Evolutionary conservation across 2,329 filamentous ascomycete species (phyloP), one percentile per base, ranked within the genome.

Genomic region (Cryphonectria naterciae): DNA sequence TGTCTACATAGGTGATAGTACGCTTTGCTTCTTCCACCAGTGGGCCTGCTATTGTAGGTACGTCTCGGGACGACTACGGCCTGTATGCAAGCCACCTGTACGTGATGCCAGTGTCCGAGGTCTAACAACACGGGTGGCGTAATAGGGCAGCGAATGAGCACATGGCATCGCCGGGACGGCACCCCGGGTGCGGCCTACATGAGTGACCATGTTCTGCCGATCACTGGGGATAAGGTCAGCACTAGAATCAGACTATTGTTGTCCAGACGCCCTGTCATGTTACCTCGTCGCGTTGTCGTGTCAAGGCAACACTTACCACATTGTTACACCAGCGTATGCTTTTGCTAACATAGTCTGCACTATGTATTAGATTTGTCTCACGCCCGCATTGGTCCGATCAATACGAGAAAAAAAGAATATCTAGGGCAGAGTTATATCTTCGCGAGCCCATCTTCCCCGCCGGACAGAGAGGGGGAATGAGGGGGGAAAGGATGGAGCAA

Each of bases 181-280:
- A 39, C 58, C 28, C 58, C 58, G 35, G 58, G 35, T 61, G 58
- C 58, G 25, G 46, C 46, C 46, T 39, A 22, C 32, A 37, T 28
- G 28, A 22, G n/a, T 15, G 25, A 56, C n/a, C 25, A 11, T 39
- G 19, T 39, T 35, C 35, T 39, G 58, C 41, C 43, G 37, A 52
- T 49, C 41, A 25, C 8, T 28, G n/a, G 5, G 25, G 11, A 35
- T 52, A 32, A n/a, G 8, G 63, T 65, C n/a, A 65, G 63, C 63
- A 65, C 63, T 65, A 65, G 17, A 15, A 49, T 52, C 22, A 46
- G 63, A 65, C 63, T 65, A 65, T 65, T 65, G 63, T 28, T 52
- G 63, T 43, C 43, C 63, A 65, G 61, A 28, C n/a, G 15, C 37
- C n/a, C 25, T 46, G 63, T 17, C 63, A 35, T 65, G 43, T n/a